These are phyloP conservation scores for Pleurotus djamor DNA, from an alignment of 768 basidiomycete genomes.

Conservation along the genomic window DNA sequence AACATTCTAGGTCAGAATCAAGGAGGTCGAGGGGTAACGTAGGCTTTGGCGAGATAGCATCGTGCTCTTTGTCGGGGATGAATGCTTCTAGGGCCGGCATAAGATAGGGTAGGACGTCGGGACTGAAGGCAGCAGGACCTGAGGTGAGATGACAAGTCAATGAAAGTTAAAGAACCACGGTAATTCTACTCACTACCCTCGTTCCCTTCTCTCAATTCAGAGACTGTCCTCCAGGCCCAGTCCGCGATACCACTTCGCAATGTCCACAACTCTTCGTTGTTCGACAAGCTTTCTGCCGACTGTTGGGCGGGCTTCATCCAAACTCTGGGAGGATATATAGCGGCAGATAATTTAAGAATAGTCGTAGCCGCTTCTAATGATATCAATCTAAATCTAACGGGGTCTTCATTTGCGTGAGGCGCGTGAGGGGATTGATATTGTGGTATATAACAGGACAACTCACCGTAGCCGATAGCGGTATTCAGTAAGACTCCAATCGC, in stretches of 20 bases:
- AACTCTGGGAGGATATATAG: slow-evolving; percentile 70
- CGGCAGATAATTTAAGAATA: slow-evolving; percentile 62
- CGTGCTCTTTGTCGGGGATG: not conserved
- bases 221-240: slow-evolving; percentile 80
- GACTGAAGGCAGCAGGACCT: slow-evolving; percentile 60
- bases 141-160: slow-evolving; percentile 1
- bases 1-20: slow-evolving; percentile 65
- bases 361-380: slow-evolving; percentile 69
- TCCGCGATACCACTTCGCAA: slow-evolving; percentile 62
- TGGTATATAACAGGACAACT: slow-evolving; percentile 15
- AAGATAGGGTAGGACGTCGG: slow-evolving; percentile 63
- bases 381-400: slow-evolving; percentile 65
- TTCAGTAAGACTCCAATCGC: slow-evolving; percentile 80
- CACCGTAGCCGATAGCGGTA: slow-evolving; percentile 75
- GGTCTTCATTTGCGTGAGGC: slow-evolving; percentile 43
- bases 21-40: slow-evolving; percentile 40
- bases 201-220: slow-evolving; percentile 68
- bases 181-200: slow-evolving; percentile 54
- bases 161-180: not conserved
- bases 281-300: slow-evolving; percentile 18
- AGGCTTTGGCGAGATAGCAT: slow-evolving; percentile 44
- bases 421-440: slow-evolving; percentile 2
- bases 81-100: slow-evolving; percentile 57
- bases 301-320: slow-evolving; percentile 39
- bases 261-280: slow-evolving; percentile 57